These are phyloP conservation scores for Cucumis variabilis DNA, from an alignment of 331 rosid species.

Conservation along the genomic window DNA sequence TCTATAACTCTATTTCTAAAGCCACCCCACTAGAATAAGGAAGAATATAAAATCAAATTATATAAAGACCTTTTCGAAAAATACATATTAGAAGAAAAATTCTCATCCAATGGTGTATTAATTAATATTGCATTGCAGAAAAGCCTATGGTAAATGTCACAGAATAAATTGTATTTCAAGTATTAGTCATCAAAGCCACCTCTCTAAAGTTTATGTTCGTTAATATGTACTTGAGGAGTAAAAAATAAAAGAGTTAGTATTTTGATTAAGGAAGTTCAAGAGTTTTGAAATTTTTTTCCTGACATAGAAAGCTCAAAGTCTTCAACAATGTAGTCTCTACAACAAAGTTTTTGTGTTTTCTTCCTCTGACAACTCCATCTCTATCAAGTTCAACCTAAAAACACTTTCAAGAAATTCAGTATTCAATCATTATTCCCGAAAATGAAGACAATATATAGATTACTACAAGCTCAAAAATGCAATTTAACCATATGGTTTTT, in stretches of 20 bases:
- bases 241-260: neutral
- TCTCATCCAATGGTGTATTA: slow-evolving; percentile 6
- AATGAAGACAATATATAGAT: too few species aligned
- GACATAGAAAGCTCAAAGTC: too few species aligned
- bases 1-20: slow-evolving; percentile 1
- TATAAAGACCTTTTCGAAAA: neutral
- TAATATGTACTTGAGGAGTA: neutral
- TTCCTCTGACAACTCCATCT: too few species aligned
- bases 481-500: too few species aligned
- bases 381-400: too few species aligned
- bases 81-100: slow-evolving; percentile 19
- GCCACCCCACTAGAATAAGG: slow-evolving; percentile 4
- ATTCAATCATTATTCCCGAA: too few species aligned
- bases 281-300: too few species aligned
- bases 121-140: slow-evolving; percentile 11
- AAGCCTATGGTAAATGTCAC: neutral
- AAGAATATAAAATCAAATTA: neutral
- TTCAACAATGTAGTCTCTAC: too few species aligned
- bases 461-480: too few species aligned
- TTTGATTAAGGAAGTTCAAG: too few species aligned
- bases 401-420: too few species aligned
- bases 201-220: neutral
- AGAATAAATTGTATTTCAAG: neutral
- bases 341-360: too few species aligned
- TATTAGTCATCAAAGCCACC: neutral